phyloP scores from a whole-genome alignment of 106 monocot species.

The Iris macrosiphon region DNA sequence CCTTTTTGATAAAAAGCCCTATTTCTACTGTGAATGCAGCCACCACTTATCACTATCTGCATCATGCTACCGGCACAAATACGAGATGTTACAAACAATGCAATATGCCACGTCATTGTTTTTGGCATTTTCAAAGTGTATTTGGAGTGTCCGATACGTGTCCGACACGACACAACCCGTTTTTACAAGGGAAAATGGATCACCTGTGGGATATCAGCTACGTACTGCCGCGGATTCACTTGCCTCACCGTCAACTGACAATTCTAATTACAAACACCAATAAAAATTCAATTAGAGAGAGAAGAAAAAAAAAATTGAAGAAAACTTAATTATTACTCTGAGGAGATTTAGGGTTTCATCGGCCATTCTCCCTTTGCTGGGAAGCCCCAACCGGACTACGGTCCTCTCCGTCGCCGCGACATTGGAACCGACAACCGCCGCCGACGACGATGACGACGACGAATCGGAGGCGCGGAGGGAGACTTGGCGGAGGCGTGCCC shows the following conservation, averaged over 20 bases:
- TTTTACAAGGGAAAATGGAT: not conserved
- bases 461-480: constrained; percentile 6
- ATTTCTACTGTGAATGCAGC: no score
- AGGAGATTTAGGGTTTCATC: constrained; percentile 85
- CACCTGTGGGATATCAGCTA: constrained; percentile 91
- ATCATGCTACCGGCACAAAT: no score
- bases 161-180: no score
- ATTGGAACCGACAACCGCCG: constrained; percentile 5
- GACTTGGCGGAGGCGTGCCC: not conserved
- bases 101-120: no score
- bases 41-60: no score
- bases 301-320: not conserved
- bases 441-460: no score
- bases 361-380: constrained; percentile 96
- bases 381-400: constrained; percentile 71
- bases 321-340: constrained; percentile 37
- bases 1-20: no score
- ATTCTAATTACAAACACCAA: constrained; percentile 33
- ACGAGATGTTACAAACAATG: no score
- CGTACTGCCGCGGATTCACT: constrained; percentile 87
- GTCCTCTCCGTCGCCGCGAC: constrained; percentile 32
- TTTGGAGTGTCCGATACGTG: no score
- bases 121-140: no score
- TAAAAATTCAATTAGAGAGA: no score
- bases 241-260: constrained; percentile 86